Evolutionary conservation across 108 stramenopile species (phyloP).

Genomic region (Parietichytrium sp.): DNA sequence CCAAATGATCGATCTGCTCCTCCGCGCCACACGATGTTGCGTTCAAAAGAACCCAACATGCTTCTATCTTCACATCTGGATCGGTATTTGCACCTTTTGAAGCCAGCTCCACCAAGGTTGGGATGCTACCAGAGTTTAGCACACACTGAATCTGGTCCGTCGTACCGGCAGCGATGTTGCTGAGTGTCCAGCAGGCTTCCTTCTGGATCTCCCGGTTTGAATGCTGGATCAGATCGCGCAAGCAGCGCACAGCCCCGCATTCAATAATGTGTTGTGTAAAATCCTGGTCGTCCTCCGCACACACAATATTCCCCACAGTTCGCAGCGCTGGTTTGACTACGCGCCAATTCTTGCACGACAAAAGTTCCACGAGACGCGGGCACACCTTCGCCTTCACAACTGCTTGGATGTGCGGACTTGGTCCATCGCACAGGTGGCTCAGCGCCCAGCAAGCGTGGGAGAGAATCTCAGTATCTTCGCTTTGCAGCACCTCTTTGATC

Average conservation of each 20-base stretch:
- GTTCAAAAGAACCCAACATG: conserved; percentile 96
- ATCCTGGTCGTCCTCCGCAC: conserved; percentile 89
- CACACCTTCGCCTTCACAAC: conserved; percentile 78
- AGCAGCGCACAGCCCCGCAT: conserved; percentile 79
- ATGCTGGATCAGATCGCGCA: conserved; percentile 78
- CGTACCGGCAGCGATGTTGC: conserved; percentile 95
- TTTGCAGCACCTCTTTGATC: conserved; percentile 71
- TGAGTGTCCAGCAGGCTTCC: conserved; percentile 94
- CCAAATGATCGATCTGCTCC: conserved; percentile 82
- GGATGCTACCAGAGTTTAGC: conserved; percentile 85
- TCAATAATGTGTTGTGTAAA: conserved; percentile 90
- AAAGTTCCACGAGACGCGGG: conserved; percentile 82
- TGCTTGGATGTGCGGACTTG: conserved; percentile 81
- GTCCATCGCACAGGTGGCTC: conserved; percentile 89
- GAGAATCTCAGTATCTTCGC: conserved; percentile 80
- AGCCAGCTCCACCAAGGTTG: conserved; percentile 83
- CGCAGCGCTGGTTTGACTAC: conserved; percentile 91
- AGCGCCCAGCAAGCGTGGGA: conserved; percentile 91
- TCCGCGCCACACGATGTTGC: conserved; percentile 93
- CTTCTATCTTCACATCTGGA: conserved; percentile 84
- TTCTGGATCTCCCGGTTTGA: conserved; percentile 92
- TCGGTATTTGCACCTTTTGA: conserved; percentile 53
- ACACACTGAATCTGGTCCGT: conserved; percentile 91
- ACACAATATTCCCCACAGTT: conserved; percentile 93
- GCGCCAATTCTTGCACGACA: conserved; percentile 77